These are phyloP conservation scores for Pythium grandisporangium DNA, from an alignment of 352 stramenopile genomes.

Conservation along the genomic window DNA sequence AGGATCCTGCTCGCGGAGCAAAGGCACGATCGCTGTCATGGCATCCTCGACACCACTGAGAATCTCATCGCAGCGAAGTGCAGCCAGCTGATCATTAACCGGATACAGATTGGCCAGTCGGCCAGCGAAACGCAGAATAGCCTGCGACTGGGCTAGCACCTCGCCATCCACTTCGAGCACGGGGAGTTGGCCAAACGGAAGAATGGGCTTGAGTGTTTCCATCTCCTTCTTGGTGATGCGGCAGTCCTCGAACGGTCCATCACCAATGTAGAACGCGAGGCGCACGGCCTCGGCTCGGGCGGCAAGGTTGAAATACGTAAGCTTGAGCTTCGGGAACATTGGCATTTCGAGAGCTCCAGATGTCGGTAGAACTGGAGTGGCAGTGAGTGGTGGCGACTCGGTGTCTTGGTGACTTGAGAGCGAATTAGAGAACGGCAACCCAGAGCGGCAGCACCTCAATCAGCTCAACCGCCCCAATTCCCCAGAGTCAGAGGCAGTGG, in stretches of 20 bases:
- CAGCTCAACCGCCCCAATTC: no score
- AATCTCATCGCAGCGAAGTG: conserved; percentile 23
- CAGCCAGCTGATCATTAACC: conserved; percentile 14
- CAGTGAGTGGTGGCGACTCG: neutral
- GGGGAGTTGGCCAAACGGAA: conserved; percentile 23
- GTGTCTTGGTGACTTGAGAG: neutral
- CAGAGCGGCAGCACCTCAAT: no score
- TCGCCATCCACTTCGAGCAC: conserved; percentile 21
- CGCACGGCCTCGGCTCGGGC: conserved; percentile 23
- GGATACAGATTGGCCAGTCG: conserved; percentile 25
- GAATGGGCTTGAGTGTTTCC: conserved; percentile 11
- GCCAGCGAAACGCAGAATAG: conserved; percentile 26
- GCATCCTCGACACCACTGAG: conserved; percentile 18
- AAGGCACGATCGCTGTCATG: conserved; percentile 10
- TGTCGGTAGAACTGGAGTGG: neutral
- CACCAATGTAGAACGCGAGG: conserved; percentile 18
- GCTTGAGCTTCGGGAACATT: conserved; percentile 14
- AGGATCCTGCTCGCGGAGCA: conserved; percentile 16
- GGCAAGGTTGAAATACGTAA: conserved; percentile 30
- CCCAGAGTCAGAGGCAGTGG: neutral
- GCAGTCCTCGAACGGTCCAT: conserved; percentile 28
- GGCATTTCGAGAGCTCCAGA: no score
- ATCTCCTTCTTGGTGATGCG: conserved; percentile 22
- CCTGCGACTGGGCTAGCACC: conserved; percentile 19
- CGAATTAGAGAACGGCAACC: no score